Evolutionary conservation across 164 flowering plant species (phyloP).

Genomic region (Dillenia turbinata): DNA sequence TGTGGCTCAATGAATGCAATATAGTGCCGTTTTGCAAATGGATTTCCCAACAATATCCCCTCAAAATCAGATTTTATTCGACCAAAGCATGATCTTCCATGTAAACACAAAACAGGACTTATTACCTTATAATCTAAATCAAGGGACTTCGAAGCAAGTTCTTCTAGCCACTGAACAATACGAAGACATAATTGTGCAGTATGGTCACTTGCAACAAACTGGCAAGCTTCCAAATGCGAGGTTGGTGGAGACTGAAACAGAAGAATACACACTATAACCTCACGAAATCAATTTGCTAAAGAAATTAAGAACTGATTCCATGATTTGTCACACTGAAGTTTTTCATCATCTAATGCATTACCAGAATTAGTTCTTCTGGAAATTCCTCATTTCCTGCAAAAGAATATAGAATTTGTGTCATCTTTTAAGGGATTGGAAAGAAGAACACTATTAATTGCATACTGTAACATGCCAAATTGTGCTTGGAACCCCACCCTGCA

Average conservation of each 20-base stretch:
- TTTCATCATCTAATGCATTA: conserved; percentile 12
- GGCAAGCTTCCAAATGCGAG: conserved; percentile 89
- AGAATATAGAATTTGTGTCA: conserved; percentile 3
- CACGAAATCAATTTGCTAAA: not conserved
- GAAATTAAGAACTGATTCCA: not conserved
- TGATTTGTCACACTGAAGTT: conserved; percentile 1
- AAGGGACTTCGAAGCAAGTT: conserved; percentile 84
- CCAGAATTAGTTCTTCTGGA: conserved; percentile 68
- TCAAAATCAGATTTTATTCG: too few species aligned
- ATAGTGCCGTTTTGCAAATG: too few species aligned
- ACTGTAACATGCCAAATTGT: too few species aligned
- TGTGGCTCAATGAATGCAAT: too few species aligned
- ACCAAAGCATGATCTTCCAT: too few species aligned
- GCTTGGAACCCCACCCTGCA: too few species aligned
- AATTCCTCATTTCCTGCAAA: conserved; percentile 79
- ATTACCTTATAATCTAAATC: conserved; percentile 88
- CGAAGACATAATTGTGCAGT: conserved; percentile 93
- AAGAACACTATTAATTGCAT: too few species aligned
- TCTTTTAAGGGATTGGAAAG: too few species aligned
- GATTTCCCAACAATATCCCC: too few species aligned
- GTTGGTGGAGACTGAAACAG: conserved; percentile 75
- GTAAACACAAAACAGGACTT: not conserved
- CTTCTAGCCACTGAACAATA: conserved; percentile 98
- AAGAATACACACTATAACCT: not conserved
- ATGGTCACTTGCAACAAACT: conserved; percentile 71